Conservation (phyloP, 345 rosid species). For the Laguncularia racemosa region DNA sequence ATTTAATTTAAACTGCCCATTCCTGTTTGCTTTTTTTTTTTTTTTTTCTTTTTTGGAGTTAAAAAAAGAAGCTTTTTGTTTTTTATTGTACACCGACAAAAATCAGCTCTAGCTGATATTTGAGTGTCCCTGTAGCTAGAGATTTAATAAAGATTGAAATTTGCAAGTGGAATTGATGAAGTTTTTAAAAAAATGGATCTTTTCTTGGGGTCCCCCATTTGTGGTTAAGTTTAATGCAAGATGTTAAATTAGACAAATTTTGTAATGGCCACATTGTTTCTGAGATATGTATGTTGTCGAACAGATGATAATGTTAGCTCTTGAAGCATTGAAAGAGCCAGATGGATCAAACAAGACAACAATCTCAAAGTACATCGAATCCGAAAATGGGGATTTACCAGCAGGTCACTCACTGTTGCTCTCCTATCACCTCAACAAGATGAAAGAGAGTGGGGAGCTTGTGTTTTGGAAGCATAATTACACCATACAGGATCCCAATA, state of each 20-base stretch:
- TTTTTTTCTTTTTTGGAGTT: too few relatives aligned
- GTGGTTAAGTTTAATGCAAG: background rate
- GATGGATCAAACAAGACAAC: slow-evolving; percentile 63
- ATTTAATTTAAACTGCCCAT: too few relatives aligned
- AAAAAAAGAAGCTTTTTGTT: too few relatives aligned
- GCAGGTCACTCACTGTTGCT: slow-evolving; percentile 40
- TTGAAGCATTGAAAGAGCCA: slow-evolving; percentile 42
- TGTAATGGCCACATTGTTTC: background rate
- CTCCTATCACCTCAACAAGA: slow-evolving; percentile 42
- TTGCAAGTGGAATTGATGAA: too few relatives aligned
- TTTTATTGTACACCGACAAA: too few relatives aligned
- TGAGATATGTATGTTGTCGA: background rate
- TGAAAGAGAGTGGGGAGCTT: slow-evolving; percentile 51
- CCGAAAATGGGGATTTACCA: slow-evolving; percentile 46
- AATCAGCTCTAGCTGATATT: too few relatives aligned
- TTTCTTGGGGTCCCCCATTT: background rate
- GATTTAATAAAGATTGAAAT: too few relatives aligned
- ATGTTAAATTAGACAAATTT: background rate
- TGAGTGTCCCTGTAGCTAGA: too few relatives aligned
- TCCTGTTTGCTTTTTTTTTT: too few relatives aligned
- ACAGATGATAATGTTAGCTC: slow-evolving; percentile 55
- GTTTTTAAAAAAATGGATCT: too few relatives aligned
- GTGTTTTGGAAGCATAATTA: slow-evolving; percentile 64
- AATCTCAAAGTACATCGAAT: slow-evolving; percentile 52
- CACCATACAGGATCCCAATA: slow-evolving; percentile 32